phyloP scores from a whole-genome alignment of 1,284 basidiomycete species.

The Caloboletus firmus region DNA sequence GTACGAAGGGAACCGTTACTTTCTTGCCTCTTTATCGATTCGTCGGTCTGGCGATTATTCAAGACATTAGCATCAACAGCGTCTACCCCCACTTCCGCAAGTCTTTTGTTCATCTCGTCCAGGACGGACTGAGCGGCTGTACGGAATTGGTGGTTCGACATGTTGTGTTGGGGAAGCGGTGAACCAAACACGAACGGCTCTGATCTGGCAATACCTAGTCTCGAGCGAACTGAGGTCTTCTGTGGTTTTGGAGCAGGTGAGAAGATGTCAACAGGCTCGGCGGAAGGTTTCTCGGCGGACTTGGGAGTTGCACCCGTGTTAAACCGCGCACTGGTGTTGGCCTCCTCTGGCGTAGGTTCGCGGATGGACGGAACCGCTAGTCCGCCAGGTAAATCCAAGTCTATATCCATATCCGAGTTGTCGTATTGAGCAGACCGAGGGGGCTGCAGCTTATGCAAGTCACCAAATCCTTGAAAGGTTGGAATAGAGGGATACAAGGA shows the following conservation, averaged over 20 bases:
- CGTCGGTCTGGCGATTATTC: constrained; percentile 27
- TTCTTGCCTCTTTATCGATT: constrained; percentile 21
- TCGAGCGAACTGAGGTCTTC: constrained; percentile 20
- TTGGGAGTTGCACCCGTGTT: constrained; percentile 31
- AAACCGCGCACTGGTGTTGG: constrained; percentile 8
- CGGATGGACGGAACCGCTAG: constrained; percentile 20
- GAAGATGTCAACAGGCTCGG: constrained; percentile 37
- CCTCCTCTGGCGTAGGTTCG: constrained; percentile 22
- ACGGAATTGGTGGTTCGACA: constrained; percentile 62
- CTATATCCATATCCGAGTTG: constrained; percentile 34
- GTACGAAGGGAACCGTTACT: constrained; percentile 23
- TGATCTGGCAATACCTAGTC: constrained; percentile 28
- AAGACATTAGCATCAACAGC: constrained; percentile 46
- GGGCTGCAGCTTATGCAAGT: constrained; percentile 15
- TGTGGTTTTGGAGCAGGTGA: constrained; percentile 34
- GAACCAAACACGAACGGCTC: constrained; percentile 73
- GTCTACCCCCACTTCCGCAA: constrained; percentile 50
- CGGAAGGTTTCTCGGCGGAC: constrained; percentile 33
- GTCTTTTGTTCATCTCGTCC: constrained; percentile 74
- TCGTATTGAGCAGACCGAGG: constrained; percentile 19
- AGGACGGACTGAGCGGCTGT: constrained; percentile 62
- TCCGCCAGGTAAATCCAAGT: constrained; percentile 38
- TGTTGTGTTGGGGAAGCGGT: constrained; percentile 56
- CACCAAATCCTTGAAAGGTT: constrained; percentile 37
- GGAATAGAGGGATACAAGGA: constrained; percentile 56